A percentile compares a stretch with the other conserved stretches of the same genome.
phyloP scores from a whole-genome alignment of 2,329 filamentous ascomycete genomes.

The Pestalotiopsis sp. region DNA sequence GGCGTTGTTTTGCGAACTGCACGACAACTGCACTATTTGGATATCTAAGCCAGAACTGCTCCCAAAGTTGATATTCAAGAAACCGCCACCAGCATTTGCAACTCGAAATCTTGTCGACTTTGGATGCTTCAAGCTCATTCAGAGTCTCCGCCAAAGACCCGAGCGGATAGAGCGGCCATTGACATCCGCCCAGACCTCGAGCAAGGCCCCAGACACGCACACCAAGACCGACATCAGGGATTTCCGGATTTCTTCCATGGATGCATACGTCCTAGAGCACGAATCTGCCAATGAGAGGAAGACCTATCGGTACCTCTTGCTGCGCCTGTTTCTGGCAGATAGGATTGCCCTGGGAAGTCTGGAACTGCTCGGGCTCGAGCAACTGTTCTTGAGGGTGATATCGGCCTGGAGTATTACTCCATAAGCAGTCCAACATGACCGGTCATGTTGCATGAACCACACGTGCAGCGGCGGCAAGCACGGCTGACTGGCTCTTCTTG shows the following conservation, averaged over 20 bases:
- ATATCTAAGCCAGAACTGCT: conserved; percentile 58
- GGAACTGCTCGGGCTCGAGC: conserved; percentile 34
- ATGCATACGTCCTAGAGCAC: conserved; percentile 46
- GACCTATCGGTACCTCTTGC: conserved; percentile 40
- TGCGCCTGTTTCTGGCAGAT: conserved; percentile 48
- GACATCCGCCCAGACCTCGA: conserved; percentile 36
- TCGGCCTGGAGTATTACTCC: conserved; percentile 34
- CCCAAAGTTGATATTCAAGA: conserved; percentile 45
- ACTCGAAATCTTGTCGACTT: conserved; percentile 40
- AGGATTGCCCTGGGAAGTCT: conserved; percentile 40
- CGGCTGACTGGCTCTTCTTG: background rate
- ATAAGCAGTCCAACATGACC: background rate
- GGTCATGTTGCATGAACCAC: background rate
- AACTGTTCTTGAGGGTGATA: conserved; percentile 34
- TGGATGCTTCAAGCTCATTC: conserved; percentile 46
- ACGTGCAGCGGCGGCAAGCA: background rate
- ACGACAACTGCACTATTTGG: conserved; percentile 61
- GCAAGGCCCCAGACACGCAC: conserved; percentile 14
- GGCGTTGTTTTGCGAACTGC: conserved; percentile 62
- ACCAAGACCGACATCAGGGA: conserved; percentile 43
- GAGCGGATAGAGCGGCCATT: conserved; percentile 42
- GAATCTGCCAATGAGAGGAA: conserved; percentile 29
- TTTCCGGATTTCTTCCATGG: conserved; percentile 55
- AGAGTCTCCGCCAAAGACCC: conserved; percentile 44
- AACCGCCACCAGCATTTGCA: conserved; percentile 36